Base-by-base conservation (phyloP, 2,329 filamentous ascomycete species). In the Cladosporium oxysporum region DNA sequence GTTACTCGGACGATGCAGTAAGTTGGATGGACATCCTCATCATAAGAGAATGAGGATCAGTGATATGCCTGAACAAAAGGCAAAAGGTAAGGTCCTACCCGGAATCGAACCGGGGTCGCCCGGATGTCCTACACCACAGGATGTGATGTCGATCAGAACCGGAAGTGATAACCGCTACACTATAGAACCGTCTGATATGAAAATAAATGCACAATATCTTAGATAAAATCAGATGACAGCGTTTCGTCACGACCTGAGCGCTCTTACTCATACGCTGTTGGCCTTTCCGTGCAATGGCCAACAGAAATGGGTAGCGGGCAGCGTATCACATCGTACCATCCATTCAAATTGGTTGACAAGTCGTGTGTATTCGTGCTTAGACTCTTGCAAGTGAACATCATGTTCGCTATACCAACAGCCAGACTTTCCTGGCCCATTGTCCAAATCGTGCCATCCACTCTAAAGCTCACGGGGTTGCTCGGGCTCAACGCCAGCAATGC, bases 401-500 rank as follows among this genome's bases (percentile, higher is more conserved):
- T 8, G 5, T 11, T 21, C n/a, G 41, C n/a, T 21, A 47, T 47
- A 2, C 41, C 52, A 55, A 31, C 7, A 33, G n/a, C 16, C 26
- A 33, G 18, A 18, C 26, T 29, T n/a, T 55, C 11, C 28, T 31
- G 7, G 28, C 18, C 31, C 18, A 33, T 29, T 26, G 4, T 58
- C 21, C 29, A 37, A 26, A 8, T 37, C 31, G 2, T 35, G 2
- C 21, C 41, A 59, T 47, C 57, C 57, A 44, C 37, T 33, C 21
- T 49, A 60, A 58, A 65, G 35, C 55, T 50, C 66, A 23, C 68
- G 67, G 7, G 14, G 49, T 31, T 70, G 18, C 18, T 35, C 61
- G 31, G 74, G 68, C 61, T 74, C 69, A 23, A 93, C 90, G 35
- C 92, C 93, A 18, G 88, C 83, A 75, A 98, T 97, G 65, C 86